Base-by-base conservation (phyloP, 176 grass and related monocot genomes). In the Musa schizocarpa region DNA sequence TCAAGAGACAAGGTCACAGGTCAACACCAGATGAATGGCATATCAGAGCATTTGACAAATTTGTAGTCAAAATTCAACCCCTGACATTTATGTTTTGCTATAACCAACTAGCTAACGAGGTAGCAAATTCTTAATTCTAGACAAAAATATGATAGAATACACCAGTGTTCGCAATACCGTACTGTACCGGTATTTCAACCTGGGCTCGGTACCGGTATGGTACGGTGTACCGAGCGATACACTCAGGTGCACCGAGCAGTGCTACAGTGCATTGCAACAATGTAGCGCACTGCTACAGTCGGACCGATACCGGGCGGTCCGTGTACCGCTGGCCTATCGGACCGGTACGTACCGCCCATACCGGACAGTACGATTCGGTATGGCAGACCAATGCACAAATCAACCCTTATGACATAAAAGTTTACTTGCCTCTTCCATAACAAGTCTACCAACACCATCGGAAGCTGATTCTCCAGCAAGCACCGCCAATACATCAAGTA, bases 401-500 rank as follows among this genome's bases (percentile, higher is more conserved):
- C 51, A 48, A 70, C 51, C 16, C 68, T 11, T 1, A 26, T 7
- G 8, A 49, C 2, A 14, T 14, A 19, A 52, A 59, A 71, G n/a
- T 17, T 0, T 48, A 68, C 43, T 85, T 89, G 91, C 94, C 94
- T 98, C 94, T 17, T 89, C 90, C 71, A 91, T 84, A 72, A 98
- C 87, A 82, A 88, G 90, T 67, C 74, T 78, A 85, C 88, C 78
- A 74, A 88, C 76, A 56, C 78, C 85, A 86, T 93, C 88, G 64
- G 80, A 78, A 59, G 86, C 74, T 77, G 88, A 82, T 56, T 85
- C 56, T 26, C 80, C 80, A 69, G 93, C 88, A 67, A 98, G 84
- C 81, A 84, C 74, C 74, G 89, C 88, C 53, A 98, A 56, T 70
- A 93, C 90, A 91, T 91, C 88, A 78, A 98, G 80, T 81, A 98